Evolutionary conservation across 2,329 filamentous ascomycete species (phyloP), one percentile per base, ranked within the genome.

Genomic region (Cordyceps fumosorosea): DNA sequence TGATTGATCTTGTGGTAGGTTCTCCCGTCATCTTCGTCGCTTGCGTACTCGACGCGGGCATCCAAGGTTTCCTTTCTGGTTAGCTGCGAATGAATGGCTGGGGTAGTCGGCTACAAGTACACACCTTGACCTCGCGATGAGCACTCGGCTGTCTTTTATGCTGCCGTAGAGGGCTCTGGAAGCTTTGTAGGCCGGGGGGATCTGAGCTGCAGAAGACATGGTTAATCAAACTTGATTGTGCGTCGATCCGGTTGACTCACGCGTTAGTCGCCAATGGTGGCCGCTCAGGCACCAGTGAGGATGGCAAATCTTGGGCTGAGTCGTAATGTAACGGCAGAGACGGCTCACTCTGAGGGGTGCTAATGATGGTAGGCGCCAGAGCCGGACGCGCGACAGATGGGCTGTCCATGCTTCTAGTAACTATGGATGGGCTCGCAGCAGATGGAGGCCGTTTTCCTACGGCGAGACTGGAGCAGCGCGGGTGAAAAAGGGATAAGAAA

Each of bases 1-100:
- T 98, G 93, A 74, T 98, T 98, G 77, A 98, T 93, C 63, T 87
- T 85, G 71, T 96, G 91, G 71, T 96, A 87, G 3, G 89, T 87
- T 56, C 81, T 84, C 29, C 92, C 92, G 70, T 96, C 91, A 67
- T 88, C 81, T 68, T 93, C 89, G 73, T 92, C 93, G 69, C 88
- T 95, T 64, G 85, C 88, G 75, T 96, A 96, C 72, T 95, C 87
- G 34, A 91, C 93, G 63, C 86, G 87, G 60, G 93, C 93, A 80
- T 97, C 89, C 69, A 96, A 85, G 3, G 93, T 97, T 85, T 96
- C 93, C 89, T 93, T 68, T 61, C 20, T 51, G 42, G 42, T 56
- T 47, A 62, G 60, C 52, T 29, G 26, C 26, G 22, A 54, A 67
- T 56, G 67, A 67, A 44, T 50, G 40, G 47, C 22, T 22, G 18